Evolutionary conservation across 768 basidiomycete genomes (phyloP).

Genomic region (Leccinellum luteum): DNA sequence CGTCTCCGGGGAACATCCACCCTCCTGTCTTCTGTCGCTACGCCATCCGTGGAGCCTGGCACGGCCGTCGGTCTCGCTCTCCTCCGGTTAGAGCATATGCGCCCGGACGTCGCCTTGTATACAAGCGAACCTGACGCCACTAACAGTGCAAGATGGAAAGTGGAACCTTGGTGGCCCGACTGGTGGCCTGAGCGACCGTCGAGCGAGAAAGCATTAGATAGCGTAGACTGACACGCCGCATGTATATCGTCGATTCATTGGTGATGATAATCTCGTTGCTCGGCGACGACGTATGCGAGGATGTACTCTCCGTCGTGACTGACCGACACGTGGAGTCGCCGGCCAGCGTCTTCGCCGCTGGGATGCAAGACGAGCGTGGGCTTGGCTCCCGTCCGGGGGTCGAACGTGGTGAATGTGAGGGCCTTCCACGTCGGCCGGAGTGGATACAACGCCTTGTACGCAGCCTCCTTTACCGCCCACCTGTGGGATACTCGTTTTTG

Average conservation of each 20-base stretch:
- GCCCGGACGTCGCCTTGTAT: conserved; percentile 23
- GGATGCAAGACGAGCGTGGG: conserved; percentile 41
- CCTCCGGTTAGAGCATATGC: conserved; percentile 69
- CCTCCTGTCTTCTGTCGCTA: conserved; percentile 55
- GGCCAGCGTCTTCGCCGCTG: neutral
- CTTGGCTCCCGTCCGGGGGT: conserved; percentile 33
- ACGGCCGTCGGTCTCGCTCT: conserved; percentile 71
- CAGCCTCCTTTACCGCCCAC: conserved; percentile 83
- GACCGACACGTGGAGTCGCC: conserved; percentile 61
- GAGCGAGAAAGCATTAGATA: conserved; percentile 17
- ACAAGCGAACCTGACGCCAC: conserved; percentile 10
- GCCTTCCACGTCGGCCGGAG: conserved; percentile 73
- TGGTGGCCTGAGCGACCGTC: conserved; percentile 50
- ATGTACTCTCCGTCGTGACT: conserved; percentile 85
- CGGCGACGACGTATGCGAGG: conserved; percentile 63
- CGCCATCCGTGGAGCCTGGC: conserved; percentile 16
- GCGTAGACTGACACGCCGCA: conserved; percentile 12
- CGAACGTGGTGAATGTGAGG: conserved; percentile 46
- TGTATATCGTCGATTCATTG: neutral
- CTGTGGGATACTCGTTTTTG: conserved; percentile 40
- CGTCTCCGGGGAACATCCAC: conserved; percentile 75
- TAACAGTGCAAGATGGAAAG: conserved; percentile 33
- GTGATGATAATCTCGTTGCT: conserved; percentile 21
- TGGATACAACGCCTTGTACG: conserved; percentile 83
- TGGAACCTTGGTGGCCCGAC: conserved; percentile 67